Conservation (phyloP, 177 flowering plant species). For the Vitis hybrid region DNA sequence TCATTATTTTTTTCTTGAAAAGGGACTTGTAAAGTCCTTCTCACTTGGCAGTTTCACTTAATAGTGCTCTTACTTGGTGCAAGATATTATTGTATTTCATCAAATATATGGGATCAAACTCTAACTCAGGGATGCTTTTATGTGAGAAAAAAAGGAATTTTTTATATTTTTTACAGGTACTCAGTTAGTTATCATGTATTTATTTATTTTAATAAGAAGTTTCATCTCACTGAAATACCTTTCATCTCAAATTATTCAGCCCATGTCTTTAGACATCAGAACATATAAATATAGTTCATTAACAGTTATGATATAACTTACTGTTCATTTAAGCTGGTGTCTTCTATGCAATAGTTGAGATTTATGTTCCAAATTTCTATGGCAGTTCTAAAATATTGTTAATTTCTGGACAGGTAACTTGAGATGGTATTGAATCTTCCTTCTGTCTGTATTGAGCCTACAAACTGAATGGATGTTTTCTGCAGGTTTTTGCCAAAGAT, state of each 20-base stretch:
- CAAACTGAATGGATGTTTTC: background rate
- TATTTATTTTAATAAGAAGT: too few relatives aligned
- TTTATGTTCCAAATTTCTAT: background rate
- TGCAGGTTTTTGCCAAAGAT: slow-evolving; percentile 60
- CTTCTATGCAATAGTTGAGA: background rate
- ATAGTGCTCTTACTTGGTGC: background rate
- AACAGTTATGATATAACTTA: background rate
- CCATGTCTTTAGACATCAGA: background rate
- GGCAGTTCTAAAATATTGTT: background rate
- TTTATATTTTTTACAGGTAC: background rate
- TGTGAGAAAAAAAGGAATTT: background rate
- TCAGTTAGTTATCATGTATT: too few relatives aligned
- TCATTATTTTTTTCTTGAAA: background rate
- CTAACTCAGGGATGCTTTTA: background rate
- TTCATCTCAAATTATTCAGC: background rate
- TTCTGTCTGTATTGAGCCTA: background rate
- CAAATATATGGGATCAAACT: background rate
- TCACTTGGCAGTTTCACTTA: background rate
- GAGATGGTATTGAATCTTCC: background rate
- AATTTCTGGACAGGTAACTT: background rate
- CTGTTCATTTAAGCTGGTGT: background rate
- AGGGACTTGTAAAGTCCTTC: background rate
- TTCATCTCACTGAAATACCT: background rate
- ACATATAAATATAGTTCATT: background rate
- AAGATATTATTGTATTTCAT: background rate